Conservation (phyloP, 2,329 filamentous ascomycete species). For the Hymenoscyphus infarciens region DNA sequence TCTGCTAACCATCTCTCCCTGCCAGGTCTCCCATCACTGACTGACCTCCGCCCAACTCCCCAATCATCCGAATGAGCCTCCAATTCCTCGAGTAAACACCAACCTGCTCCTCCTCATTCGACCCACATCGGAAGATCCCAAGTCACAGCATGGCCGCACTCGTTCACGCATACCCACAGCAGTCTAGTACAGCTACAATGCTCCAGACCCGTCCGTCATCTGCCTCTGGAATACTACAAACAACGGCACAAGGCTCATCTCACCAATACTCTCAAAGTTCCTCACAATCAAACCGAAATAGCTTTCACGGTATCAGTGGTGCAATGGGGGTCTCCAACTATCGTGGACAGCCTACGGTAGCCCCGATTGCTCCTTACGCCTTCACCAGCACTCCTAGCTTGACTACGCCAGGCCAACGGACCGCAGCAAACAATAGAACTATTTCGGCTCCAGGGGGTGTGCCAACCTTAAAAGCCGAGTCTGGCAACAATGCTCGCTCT, state of each 20-base stretch:
- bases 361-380: constrained; percentile 71
- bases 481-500: constrained; percentile 37
- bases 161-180: constrained; percentile 76
- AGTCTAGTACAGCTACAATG: constrained; percentile 69
- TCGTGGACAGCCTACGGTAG: constrained; percentile 47
- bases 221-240: constrained; percentile 49
- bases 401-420: constrained; percentile 42
- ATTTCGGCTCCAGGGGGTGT: constrained; percentile 47
- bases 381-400: constrained; percentile 69
- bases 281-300: constrained; percentile 46
- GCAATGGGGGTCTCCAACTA: constrained; percentile 46
- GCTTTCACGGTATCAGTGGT: constrained; percentile 48
- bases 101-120: constrained; percentile 26
- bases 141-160: constrained; percentile 72
- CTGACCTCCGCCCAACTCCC: not conserved
- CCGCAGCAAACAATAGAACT: constrained; percentile 49
- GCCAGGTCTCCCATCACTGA: constrained; percentile 9
- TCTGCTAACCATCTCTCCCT: constrained; percentile 3
- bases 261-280: constrained; percentile 45
- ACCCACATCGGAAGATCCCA: constrained; percentile 10
- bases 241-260: constrained; percentile 32
- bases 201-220: constrained; percentile 70
- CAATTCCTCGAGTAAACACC: constrained; percentile 21
- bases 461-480: constrained; percentile 39
- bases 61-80: constrained; percentile 17